Percentiles rank a stretch among this genome's conserved stretches.
Evolutionary conservation across 176 grass and related monocot species (phyloP).

Genomic region (Carex littledalei): DNA sequence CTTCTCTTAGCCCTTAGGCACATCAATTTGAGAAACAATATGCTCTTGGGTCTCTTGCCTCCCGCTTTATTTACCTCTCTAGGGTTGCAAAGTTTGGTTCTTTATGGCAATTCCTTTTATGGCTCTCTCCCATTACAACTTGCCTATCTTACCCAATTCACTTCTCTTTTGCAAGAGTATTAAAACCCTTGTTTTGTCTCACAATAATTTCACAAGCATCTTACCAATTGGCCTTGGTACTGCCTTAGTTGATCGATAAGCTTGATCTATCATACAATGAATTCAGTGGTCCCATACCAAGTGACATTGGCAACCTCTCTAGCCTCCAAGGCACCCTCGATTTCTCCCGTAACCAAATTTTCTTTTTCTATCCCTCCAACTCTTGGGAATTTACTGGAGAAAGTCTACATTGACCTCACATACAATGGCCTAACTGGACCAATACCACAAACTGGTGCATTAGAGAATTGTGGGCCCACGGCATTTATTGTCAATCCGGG

Average conservation of each 20-base stretch:
- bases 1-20: constrained; percentile 77
- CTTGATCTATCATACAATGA: constrained; percentile 84
- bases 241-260: constrained; percentile 40
- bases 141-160: constrained; percentile 47
- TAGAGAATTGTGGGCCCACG: constrained; percentile 68
- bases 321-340: constrained; percentile 66
- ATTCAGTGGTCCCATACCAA: constrained; percentile 50
- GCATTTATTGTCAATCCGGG: constrained; percentile 69
- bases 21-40: constrained; percentile 74
- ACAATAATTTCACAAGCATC: constrained; percentile 52
- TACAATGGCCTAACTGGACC: constrained; percentile 86
- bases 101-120: constrained; percentile 62
- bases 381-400: constrained; percentile 74
- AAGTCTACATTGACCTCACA: constrained; percentile 82
- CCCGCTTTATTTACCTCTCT: constrained; percentile 21
- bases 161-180: constrained; percentile 63
- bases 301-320: constrained; percentile 58
- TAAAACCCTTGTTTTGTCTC: constrained; percentile 47
- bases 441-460: constrained; percentile 65
- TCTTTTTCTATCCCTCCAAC: constrained; percentile 60
- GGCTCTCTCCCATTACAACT: constrained; percentile 53
- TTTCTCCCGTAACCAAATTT: constrained; percentile 77
- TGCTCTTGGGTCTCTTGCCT: constrained; percentile 45
- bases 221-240: constrained; percentile 45
- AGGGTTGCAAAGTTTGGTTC: constrained; percentile 72